Base-by-base conservation (phyloP, 1,284 basidiomycete genomes). In the Fomitiporia mediterranea region DNA sequence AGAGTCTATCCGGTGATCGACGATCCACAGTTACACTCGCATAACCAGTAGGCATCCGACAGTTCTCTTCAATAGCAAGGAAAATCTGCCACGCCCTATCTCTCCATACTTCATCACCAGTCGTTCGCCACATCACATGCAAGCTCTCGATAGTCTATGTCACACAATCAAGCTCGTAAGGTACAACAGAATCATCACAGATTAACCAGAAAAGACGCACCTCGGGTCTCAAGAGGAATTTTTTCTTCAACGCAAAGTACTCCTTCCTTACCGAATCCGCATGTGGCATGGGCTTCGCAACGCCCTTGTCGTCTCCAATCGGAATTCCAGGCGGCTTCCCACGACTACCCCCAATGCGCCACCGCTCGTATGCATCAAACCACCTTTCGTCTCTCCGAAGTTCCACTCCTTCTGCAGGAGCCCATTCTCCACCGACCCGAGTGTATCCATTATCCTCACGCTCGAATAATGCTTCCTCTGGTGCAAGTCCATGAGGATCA, bases 71-170 rank as follows among this genome's bases (percentile, higher is more conserved):
- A 49, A 93, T 82, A 1, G 86, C 79, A 61, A 83, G 70, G 66
- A 90, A 92, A 30, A 92, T 80, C 50, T 68, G 70, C 88, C 88
- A 91, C 1, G 89, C 90, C 55, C 84, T 78, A 57, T 91, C 81
- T 42, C 89, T 72, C 89, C 89, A 91, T 46, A 75, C 77, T 13
- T 69, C 66, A 57, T 91, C 80, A 0, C 82, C 79, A 1, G 88
- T 90, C n/a, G 80, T 81, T 39, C 82, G 75, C 83, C 84, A 91
- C 58, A 90, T 68, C 25, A 86, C 67, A 65, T 85, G 88, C 58
- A 89, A 77, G 46, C 78, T 82, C 64, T 89, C 87, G 5, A 88
- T 69, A 2, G 87, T 77, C 84, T 90, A 58, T 9, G 19, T 17
- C 28, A 7, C 28, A 9, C 37, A n/a, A 25, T 27, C 17, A 44